Percentiles rank a stretch among this genome's conserved stretches.
These are phyloP conservation scores for Acorus gramineus DNA, from an alignment of 106 monocot genomes.

Conservation along the genomic window DNA sequence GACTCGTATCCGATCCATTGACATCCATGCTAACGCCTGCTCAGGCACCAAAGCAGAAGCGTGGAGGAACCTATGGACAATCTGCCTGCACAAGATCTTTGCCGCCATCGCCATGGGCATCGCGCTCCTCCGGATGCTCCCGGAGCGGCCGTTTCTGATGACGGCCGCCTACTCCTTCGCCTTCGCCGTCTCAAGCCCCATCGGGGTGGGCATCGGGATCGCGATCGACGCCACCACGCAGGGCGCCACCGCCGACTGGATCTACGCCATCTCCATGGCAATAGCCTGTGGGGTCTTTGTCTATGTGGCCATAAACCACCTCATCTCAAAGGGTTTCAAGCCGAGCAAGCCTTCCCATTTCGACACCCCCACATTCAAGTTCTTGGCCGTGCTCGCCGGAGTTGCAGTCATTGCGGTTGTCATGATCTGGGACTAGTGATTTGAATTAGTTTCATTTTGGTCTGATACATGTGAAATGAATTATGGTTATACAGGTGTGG, in stretches of 20 bases:
- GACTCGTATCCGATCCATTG: too few species aligned
- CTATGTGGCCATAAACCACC: constrained; percentile 66
- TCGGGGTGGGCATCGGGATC: constrained; percentile 63
- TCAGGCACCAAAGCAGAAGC: constrained; percentile 29
- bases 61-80: constrained; percentile 64
- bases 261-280: constrained; percentile 60
- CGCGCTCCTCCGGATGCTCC: constrained; percentile 51
- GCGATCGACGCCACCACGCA: constrained; percentile 50
- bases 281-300: constrained; percentile 57
- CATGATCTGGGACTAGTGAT: constrained; percentile 49
- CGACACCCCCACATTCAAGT: constrained; percentile 42
- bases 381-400: constrained; percentile 39
- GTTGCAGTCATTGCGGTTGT: constrained; percentile 54
- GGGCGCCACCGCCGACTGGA: constrained; percentile 44
- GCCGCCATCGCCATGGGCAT: constrained; percentile 69
- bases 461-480: too few species aligned
- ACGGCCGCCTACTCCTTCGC: constrained; percentile 42
- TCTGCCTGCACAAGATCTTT: constrained; percentile 52
- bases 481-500: too few species aligned
- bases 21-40: neutral
- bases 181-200: constrained; percentile 59
- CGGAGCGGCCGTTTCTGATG: constrained; percentile 37
- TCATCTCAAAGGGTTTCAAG: constrained; percentile 45
- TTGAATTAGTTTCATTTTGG: too few species aligned
- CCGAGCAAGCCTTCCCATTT: constrained; percentile 18